phyloP scores from a whole-genome alignment of 768 basidiomycete genomes.

The Lactarius evosmus region DNA sequence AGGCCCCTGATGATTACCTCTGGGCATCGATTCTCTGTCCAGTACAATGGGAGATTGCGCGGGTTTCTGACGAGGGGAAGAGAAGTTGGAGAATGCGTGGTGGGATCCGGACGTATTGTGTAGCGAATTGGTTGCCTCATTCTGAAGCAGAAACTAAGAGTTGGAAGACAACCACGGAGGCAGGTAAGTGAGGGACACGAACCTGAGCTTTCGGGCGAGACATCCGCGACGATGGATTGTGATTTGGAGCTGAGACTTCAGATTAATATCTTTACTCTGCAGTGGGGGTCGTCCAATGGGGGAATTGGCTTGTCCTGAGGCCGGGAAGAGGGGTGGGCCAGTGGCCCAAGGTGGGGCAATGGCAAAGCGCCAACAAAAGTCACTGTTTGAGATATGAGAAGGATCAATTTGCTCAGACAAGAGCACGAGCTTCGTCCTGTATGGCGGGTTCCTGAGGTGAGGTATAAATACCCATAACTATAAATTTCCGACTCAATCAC shows the following conservation, averaged over 20 bases:
- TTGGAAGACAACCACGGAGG: background rate
- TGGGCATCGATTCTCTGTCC: conserved; percentile 10
- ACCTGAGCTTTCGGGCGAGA: conserved; percentile 8
- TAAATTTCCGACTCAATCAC: background rate
- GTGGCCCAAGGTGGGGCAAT: background rate
- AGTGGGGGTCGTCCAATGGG: background rate
- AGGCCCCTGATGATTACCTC: conserved; percentile 10
- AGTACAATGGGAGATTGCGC: background rate
- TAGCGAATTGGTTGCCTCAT: conserved; percentile 1
- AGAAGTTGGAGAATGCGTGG: background rate
- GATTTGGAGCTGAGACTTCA: conserved; percentile 8
- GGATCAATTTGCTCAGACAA: conserved; percentile 6
- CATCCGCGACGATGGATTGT: conserved; percentile 15
- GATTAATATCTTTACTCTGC: background rate
- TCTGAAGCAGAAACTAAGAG: background rate
- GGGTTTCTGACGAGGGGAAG: background rate
- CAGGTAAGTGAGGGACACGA: background rate
- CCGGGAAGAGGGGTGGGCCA: background rate
- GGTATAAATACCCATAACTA: conserved; percentile 7
- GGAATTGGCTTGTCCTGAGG: background rate
- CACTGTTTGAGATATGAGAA: background rate
- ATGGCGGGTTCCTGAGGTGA: background rate
- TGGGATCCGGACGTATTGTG: background rate
- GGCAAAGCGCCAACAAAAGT: conserved; percentile 15
- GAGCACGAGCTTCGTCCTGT: conserved; percentile 4